Base-by-base conservation (phyloP, 225 moss, liverwort and hornwort genomes). In the Lunularia cruciata region DNA sequence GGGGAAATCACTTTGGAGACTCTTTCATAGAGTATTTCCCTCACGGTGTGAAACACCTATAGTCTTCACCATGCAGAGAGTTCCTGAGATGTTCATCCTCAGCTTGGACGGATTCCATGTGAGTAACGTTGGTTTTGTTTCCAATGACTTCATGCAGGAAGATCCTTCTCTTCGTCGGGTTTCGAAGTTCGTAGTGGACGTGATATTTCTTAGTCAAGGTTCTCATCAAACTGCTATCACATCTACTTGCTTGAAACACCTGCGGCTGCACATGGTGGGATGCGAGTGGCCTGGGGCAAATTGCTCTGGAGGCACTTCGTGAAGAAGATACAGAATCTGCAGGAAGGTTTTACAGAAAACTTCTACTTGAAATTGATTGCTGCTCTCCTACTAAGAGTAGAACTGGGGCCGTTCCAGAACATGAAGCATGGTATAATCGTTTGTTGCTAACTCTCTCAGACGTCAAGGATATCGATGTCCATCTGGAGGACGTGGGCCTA, bases 301-400 rank as follows among this genome's bases (percentile, higher is more conserved):
- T 26, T 64, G 42, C n/a, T 64, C 37, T 64, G 63, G 63, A 64
- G 38, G 63, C 45, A 45, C 19, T n/a, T 64, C 23, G 14, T 64
- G 4, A 45, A 27, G 18, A 26, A 43, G 45, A 5, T 64, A 15
- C 30, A 14, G 23, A 64, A 30, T 43, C 63, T 43, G 45, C 42
- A 64, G 31, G 38, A 25, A 8, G 43, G 31, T 3, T 26, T 28
- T 3, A 43, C 43, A 26, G 15, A 8, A 14, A 27, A 64, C 10
- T 43, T 43, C 46, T 46, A 46, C 13, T 28, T 22, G 6, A 64
- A 64, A 12, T 31, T 64, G 45, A 43, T 64, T 4, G 63, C 40
- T 2, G 45, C 63, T 4, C 7, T 64, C 7, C 20, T 64, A 27
- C 18, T 64, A 43, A 43, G 45, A 10, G 43, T 64, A 11, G 45